Base-by-base conservation (phyloP, 371 early-diverging fungal genomes). In the Saksenaea vasiformis region DNA sequence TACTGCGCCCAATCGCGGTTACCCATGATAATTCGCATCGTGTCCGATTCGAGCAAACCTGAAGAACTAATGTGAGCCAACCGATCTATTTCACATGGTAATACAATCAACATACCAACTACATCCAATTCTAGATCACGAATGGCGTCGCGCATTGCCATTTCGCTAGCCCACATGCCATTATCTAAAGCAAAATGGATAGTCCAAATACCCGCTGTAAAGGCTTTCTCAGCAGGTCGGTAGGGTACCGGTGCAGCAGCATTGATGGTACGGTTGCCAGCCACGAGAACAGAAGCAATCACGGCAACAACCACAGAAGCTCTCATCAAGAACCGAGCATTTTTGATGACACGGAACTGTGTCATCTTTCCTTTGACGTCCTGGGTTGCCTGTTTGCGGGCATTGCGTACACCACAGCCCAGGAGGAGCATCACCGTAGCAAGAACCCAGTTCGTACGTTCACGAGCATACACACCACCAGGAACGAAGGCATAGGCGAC, bases 401-500 rank as follows among this genome's bases (percentile, higher is more conserved):
- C 79, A 64, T 80, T 83, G 62, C 61, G 64, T 17, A 86, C 69
- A 35, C 89, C 85, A 19, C 76, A 58, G 35, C 83, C 83, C 61
- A 84, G 72, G 26, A 80, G 66, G 10, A 60, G 27, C 84, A 86
- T 84, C 72, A 85, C 66, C 3, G 76, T 61, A n/a, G 71, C 60
- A 65, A 93, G 67, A 14, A 93, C 79, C 60, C 81, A 82, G 74
- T 90, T 85, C 7, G 91, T 92, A 56, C 85, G 87, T 73, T 93
- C 93, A 60, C 93, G 86, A 58, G 87, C 78, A 62, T 85, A 72
- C 17, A 83, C 86, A 36, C 93, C 93, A 41, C 86, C 91, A 17
- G 93, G 93, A 5, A 93, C 93, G 76, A 93, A 93, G 55, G 83
- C 93, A 62, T 92, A 93, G 9, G 93, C 93, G 11, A 93, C 93